Conservation (phyloP, 1,139 yeast genomes). For the Saccharomyces hybrid region DNA sequence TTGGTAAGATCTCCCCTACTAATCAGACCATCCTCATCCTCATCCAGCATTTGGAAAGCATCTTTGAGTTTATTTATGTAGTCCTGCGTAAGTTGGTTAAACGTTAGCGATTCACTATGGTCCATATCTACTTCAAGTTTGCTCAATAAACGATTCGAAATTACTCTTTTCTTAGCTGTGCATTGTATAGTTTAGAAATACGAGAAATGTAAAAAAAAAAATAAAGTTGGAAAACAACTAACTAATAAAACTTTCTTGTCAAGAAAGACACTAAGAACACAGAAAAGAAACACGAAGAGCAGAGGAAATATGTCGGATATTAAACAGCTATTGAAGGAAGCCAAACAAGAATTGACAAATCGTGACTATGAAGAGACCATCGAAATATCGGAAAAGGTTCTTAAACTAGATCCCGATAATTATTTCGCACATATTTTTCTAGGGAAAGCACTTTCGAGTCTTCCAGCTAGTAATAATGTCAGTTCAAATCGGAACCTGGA, state of each 20-base stretch:
- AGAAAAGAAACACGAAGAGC: not conserved
- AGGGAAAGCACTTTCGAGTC: slow-evolving; percentile 32
- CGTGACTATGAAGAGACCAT: slow-evolving; percentile 55
- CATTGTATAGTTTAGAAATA: not conserved
- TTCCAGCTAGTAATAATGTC: not conserved
- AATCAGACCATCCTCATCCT: slow-evolving; percentile 70
- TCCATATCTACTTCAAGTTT: slow-evolving; percentile 15
- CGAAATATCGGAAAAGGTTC: slow-evolving; percentile 44
- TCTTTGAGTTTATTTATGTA: slow-evolving; percentile 42
- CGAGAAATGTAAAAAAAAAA: not conserved
- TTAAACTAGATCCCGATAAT: slow-evolving; percentile 48
- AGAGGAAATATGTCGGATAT: slow-evolving; percentile 22
- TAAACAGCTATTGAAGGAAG: slow-evolving; percentile 48
- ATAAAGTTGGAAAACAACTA: not conserved
- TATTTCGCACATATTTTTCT: slow-evolving; percentile 59
- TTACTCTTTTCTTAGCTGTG: not conserved
- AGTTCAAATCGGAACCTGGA: slow-evolving; percentile 4
- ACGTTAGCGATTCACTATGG: slow-evolving; percentile 24
- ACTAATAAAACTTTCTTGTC: not conserved
- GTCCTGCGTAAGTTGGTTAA: slow-evolving; percentile 28
- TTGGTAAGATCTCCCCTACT: slow-evolving; percentile 51
- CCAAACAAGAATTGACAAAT: slow-evolving; percentile 49
- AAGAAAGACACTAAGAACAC: not conserved
- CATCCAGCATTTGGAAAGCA: slow-evolving; percentile 64
- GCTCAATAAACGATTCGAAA: not conserved